Conservation (phyloP, 140 eudicot species). For the Erigeron philadelphicus region DNA sequence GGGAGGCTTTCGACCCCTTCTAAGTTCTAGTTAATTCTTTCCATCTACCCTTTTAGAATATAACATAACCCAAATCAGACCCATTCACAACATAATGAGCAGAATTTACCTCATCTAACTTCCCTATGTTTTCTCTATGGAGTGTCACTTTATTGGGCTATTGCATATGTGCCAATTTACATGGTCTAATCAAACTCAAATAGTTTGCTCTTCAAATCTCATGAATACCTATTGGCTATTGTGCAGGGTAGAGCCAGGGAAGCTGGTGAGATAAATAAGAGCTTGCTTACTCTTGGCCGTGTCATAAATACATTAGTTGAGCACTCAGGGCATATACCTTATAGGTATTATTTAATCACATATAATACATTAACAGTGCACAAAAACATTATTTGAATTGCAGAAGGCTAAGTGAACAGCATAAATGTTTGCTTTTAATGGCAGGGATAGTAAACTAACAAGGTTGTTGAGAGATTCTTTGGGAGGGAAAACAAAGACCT, state of each 20-base stretch:
- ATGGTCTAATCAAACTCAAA: neutral
- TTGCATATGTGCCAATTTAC: neutral
- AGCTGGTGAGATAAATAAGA: constrained; percentile 92
- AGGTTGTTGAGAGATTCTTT: constrained; percentile 80
- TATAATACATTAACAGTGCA: neutral
- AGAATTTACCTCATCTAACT: no score
- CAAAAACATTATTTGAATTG: neutral
- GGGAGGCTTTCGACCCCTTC: no score
- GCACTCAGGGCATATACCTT: constrained; percentile 83
- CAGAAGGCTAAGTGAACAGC: neutral
- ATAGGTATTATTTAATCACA: constrained; percentile 41
- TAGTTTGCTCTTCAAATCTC: neutral
- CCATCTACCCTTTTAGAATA: no score
- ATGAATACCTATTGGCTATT: neutral
- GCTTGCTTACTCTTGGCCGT: constrained; percentile 88
- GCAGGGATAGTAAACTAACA: constrained; percentile 87
- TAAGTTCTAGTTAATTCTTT: no score
- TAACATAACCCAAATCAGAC: no score
- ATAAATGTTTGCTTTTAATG: neutral
- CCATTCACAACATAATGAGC: no score
- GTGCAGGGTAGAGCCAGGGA: constrained; percentile 85
- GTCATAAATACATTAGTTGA: constrained; percentile 83
- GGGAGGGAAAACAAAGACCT: constrained; percentile 97
- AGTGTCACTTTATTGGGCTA: neutral
- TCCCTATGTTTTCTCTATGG: neutral